Evolutionary conservation across 345 rosid genomes (phyloP), one percentile per base, ranked within the genome.

Genomic region (Gossypium longicalyx): DNA sequence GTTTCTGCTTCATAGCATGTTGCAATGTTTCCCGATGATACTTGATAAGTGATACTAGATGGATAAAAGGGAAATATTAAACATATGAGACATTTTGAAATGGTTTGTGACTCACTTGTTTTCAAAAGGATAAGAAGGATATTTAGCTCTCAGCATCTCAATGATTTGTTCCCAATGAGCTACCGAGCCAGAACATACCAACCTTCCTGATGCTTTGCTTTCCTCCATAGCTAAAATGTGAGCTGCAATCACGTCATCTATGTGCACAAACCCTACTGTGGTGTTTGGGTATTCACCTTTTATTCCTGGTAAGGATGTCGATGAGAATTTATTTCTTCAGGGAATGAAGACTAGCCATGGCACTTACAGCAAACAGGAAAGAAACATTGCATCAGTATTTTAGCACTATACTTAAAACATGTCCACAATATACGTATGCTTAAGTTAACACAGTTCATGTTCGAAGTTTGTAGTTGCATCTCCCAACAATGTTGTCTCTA

Each of bases 161-260:
- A 91, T 81, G 59, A 94, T 86, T 79, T 86, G 79, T 10, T 94
- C 88, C 95, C 91, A 90, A 43, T 88, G 90, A 77, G 90, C 92
- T 4, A 91, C 98, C 9, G 89, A 79, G 74, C 91, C 81, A 6
- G 98, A 89, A 60, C 95, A 92, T 19, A 91, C 22, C n/a, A 94
- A 80, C 79, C 98, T 85, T 19, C 97, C 97, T 2, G 97, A 86
- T 69, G 89, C 93, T 65, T 65, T 84, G 34, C 78, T 71, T 72
- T 91, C 87, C 81, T 92, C 94, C 98, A 94, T 94, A 22, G 93
- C 95, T 58, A 89, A 76, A 12, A 89, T 66, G 73, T 92, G 95
- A 23, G 98, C 87, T 44, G 84, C 86, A 45, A 94, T 86, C 58
- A 94, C 98, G 64, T 91, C 96, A 1, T 92, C 92, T 57, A 92